Evolutionary conservation across 78 protist genomes (phyloP).

Genomic region (Dictyostelium intermedium): DNA sequence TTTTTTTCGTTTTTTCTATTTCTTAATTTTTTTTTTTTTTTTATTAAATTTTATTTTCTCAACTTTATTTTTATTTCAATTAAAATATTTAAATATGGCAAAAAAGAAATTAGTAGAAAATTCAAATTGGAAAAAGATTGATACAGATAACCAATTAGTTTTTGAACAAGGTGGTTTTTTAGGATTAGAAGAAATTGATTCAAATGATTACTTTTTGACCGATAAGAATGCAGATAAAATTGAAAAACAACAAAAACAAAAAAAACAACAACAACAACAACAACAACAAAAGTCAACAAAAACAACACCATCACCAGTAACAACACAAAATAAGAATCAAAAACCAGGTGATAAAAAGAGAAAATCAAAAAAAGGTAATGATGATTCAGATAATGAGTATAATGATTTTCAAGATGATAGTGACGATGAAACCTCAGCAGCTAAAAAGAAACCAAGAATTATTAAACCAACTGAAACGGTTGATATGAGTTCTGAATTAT

Average conservation of each 20-base stretch:
- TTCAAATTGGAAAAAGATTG: constrained; percentile 6
- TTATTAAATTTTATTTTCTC: background rate
- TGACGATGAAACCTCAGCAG: background rate
- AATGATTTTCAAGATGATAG: background rate
- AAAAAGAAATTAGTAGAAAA: background rate
- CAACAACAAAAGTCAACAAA: background rate
- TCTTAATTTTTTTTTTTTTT: background rate
- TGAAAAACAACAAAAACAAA: background rate
- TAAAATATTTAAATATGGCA: background rate
- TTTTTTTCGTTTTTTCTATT: background rate
- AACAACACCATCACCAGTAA: background rate
- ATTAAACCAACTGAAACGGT: background rate
- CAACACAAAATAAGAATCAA: background rate
- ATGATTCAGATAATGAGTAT: background rate
- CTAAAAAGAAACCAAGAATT: background rate
- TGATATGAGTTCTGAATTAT: background rate
- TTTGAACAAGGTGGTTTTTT: constrained; percentile 50
- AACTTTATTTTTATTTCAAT: background rate
- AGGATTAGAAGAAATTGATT: constrained; percentile 50
- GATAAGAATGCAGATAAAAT: background rate
- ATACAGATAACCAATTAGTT: background rate
- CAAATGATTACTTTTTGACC: constrained; percentile 13
- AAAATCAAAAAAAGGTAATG: background rate
- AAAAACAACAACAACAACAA: background rate
- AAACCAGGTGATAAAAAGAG: background rate